Evolutionary conservation across 257 asterid species (phyloP), one percentile per base, ranked within the genome.

Genomic region (Petunia secreta): DNA sequence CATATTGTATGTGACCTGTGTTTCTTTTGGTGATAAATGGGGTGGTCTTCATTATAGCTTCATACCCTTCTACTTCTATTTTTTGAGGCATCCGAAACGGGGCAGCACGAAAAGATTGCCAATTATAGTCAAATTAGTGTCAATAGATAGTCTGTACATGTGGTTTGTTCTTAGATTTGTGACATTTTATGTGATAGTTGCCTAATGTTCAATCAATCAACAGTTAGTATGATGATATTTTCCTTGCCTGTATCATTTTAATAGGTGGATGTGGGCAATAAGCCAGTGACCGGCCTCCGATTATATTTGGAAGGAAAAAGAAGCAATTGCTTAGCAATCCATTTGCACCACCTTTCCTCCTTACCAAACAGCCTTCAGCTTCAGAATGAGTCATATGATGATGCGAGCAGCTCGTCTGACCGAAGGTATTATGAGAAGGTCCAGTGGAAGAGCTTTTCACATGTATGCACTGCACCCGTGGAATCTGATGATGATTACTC

Each of bases 371-470:
- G 89, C 43, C 89, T 94, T 89, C 95, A 89, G 44, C 93, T 94
- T 10, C 86, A 82, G 83, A 96, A 94, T 65, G 96, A 91, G 68
- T 92, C 93, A 14, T 64, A 73, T 66, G 92, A 90, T 11, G 85
- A 85, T 78, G 89, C 86, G 74, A 82, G 63, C 64, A 91, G 84
- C 79, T 55, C 92, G 8, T 85, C 87, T 41, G 98, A 94, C 66
- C 96, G 92, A 57, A 86, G 85, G 78, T 94, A 91, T 82, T 91
- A 86, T 46, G 98, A 94, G 81, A 94, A 91, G 74, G 96, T 94
- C 36, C 93, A 89, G 66, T 94, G 98, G 98, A 94, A 94, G 88
- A 94, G 90, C 91, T 94, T 91, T 66, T 94, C 98, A 81, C 98
- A 94, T 84, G 91, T 94, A 46, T 94, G 98, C 79, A 93, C 98